Conservation (phyloP, 208 protist species). For the Trypanosomatidae sp. region DNA sequence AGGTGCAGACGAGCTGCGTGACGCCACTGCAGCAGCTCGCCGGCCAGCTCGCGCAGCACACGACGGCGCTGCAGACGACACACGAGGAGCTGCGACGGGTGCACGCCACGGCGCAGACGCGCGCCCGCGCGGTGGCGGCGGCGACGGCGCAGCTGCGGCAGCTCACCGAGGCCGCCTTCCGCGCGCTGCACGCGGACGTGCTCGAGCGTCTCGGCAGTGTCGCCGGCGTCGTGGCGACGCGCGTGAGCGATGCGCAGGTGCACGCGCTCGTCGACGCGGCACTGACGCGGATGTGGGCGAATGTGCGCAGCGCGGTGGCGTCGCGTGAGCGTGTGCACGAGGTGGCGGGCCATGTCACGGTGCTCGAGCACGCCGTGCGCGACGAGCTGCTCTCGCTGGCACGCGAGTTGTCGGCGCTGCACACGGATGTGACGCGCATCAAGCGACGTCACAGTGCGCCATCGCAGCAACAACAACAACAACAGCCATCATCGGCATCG, state of each 20-base stretch:
- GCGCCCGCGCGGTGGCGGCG: slow-evolving; percentile 29
- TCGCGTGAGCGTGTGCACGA: slow-evolving; percentile 32
- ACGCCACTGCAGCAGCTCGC: too few species aligned
- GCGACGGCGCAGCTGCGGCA: slow-evolving; percentile 35
- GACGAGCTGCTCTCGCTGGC: slow-evolving; percentile 44
- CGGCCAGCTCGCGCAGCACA: too few species aligned
- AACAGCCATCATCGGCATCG: slow-evolving; percentile 5
- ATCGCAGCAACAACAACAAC: slow-evolving; percentile 13
- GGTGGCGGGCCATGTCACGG: slow-evolving; percentile 36
- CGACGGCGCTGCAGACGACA: slow-evolving; percentile 10
- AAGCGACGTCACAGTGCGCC: too few species aligned
- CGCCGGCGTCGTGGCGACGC: slow-evolving; percentile 15
- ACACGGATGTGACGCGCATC: slow-evolving; percentile 12
- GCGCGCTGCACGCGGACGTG: slow-evolving; percentile 58
- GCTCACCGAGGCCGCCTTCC: slow-evolving; percentile 43
- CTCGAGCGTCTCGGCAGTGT: slow-evolving; percentile 53
- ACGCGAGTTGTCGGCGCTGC: slow-evolving; percentile 13
- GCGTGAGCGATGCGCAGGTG: slow-evolving; percentile 22
- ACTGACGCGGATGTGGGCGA: slow-evolving; percentile 46
- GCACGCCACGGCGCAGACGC: slow-evolving; percentile 28
- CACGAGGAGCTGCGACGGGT: slow-evolving; percentile 19
- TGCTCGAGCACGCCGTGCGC: slow-evolving; percentile 55
- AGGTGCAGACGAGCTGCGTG: too few species aligned
- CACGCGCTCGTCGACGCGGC: slow-evolving; percentile 46
- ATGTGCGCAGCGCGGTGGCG: slow-evolving; percentile 33